Conservation (phyloP, 768 basidiomycete species). For the Lenzites betulinus region DNA sequence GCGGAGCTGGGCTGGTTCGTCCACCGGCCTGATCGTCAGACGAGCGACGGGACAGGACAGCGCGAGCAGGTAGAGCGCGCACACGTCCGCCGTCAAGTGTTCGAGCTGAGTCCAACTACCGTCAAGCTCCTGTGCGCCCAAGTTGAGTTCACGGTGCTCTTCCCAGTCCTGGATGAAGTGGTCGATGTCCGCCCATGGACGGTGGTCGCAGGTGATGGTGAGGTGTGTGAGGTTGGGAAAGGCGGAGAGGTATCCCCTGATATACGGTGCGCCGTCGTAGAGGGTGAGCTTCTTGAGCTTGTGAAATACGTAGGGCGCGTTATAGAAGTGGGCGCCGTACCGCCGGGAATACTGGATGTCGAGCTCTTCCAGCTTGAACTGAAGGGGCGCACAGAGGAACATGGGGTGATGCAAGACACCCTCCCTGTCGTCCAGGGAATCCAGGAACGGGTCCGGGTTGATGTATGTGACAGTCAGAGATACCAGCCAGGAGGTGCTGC, state of each 20-base stretch:
- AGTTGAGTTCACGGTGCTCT: background rate
- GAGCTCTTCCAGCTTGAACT: background rate
- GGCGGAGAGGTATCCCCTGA: background rate
- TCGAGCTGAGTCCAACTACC: background rate
- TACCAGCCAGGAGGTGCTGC: background rate
- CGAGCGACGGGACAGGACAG: background rate
- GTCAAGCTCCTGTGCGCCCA: background rate
- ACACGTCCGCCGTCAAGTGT: background rate
- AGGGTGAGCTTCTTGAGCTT: background rate
- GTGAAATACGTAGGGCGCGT: background rate
- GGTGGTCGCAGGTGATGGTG: background rate
- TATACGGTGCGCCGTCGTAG: background rate
- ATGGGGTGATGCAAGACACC: background rate
- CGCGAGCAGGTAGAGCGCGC: background rate
- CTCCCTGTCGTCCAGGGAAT: background rate
- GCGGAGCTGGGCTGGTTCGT: too few relatives aligned
- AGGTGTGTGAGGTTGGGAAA: background rate
- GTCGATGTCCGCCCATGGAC: background rate
- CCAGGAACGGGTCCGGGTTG: background rate
- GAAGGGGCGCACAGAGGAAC: background rate
- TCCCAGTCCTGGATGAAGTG: background rate
- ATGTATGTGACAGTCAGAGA: background rate
- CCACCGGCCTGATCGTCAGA: too few relatives aligned
- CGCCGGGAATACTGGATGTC: background rate
- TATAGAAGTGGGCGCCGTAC: background rate